Evolutionary conservation across 345 rosid genomes (phyloP).

Genomic region (Cardiospermum halicacabum): DNA sequence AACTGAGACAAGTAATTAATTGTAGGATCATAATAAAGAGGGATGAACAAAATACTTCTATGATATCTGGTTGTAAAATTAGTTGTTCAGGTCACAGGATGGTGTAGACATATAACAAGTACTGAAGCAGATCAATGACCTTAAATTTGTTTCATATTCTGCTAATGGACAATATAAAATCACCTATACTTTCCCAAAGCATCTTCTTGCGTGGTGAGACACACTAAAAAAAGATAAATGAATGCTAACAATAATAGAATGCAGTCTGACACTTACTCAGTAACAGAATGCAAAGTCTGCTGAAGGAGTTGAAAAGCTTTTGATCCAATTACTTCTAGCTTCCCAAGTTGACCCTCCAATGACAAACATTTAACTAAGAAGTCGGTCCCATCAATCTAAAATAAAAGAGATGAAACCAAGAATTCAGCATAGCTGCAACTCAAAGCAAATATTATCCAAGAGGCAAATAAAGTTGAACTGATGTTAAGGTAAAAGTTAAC

Average conservation of each 20-base stretch:
- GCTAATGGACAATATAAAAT: too few species aligned
- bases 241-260: not conserved
- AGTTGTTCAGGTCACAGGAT: too few species aligned
- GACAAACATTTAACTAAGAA: conserved; percentile 47
- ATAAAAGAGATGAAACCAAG: conserved; percentile 5
- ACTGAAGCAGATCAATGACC: too few species aligned
- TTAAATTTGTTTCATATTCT: too few species aligned
- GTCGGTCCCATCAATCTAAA: conserved; percentile 55
- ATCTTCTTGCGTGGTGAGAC: too few species aligned
- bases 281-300: conserved; percentile 41
- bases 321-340: conserved; percentile 68
- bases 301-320: conserved; percentile 66
- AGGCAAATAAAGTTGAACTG: not conserved
- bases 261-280: conserved; percentile 43
- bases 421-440: conserved; percentile 1
- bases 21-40: too few species aligned
- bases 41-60: too few species aligned
- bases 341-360: conserved; percentile 77
- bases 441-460: not conserved
- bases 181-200: too few species aligned
- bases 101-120: too few species aligned
- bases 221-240: too few species aligned
- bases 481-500: not conserved
- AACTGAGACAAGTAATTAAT: too few species aligned
- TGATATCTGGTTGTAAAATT: too few species aligned